A percentile compares a stretch with the other conserved stretches of the same genome.
Conservation (phyloP, 2,329 filamentous ascomycete genomes). For the Fusarium graminum region DNA sequence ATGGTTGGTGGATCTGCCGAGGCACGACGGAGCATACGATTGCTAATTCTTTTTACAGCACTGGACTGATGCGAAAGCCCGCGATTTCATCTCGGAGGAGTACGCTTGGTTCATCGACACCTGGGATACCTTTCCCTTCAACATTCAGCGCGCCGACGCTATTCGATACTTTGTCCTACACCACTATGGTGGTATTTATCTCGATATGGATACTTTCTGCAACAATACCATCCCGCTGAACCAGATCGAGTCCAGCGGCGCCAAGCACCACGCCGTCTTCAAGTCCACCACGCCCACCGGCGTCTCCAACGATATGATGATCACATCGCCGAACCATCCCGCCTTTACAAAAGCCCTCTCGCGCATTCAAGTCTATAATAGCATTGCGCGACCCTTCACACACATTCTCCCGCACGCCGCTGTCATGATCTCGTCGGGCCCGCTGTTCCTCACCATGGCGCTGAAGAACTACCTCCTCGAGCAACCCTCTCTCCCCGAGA, state of each 20-base stretch:
- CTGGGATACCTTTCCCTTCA: slow-evolving; percentile 76
- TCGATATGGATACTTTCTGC: slow-evolving; percentile 64
- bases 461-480: slow-evolving; percentile 79
- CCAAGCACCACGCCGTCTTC: slow-evolving; percentile 48
- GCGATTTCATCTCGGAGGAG: slow-evolving; percentile 75
- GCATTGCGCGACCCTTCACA: slow-evolving; percentile 70
- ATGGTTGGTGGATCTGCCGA: slow-evolving; percentile 62
- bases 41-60: slow-evolving; percentile 59
- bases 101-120: slow-evolving; percentile 80
- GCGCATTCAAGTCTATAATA: slow-evolving; percentile 71
- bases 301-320: slow-evolving; percentile 86
- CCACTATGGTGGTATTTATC: slow-evolving; percentile 79
- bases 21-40: background rate
- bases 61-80: slow-evolving; percentile 77
- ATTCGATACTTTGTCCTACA: slow-evolving; percentile 81
- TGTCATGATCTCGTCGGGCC: slow-evolving; percentile 83
- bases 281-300: slow-evolving; percentile 76
- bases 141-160: slow-evolving; percentile 78
- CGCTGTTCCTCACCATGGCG: slow-evolving; percentile 79
- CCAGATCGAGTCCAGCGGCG: slow-evolving; percentile 46
- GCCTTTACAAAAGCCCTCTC: slow-evolving; percentile 80
- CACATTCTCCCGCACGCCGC: slow-evolving; percentile 76
- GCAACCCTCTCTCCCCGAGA: slow-evolving; percentile 53
- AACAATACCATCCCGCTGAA: slow-evolving; percentile 49
- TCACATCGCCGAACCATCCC: slow-evolving; percentile 76